A percentile compares a stretch with the other conserved stretches of the same genome.
Evolutionary conservation across 192 early-diverging fungal species (phyloP).

Genomic region (Chytriomyces confervae): DNA sequence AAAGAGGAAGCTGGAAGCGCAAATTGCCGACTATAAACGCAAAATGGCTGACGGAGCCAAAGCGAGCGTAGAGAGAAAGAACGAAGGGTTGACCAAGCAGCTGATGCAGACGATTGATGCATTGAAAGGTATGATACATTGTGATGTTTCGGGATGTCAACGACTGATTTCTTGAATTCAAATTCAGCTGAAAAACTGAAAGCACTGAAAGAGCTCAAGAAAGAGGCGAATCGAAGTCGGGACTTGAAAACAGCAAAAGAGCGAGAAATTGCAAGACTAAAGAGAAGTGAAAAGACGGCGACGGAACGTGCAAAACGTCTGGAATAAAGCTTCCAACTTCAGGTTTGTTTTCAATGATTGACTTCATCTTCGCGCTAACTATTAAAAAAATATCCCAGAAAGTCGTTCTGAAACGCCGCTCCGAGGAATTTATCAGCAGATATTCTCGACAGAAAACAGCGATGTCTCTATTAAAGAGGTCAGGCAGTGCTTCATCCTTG

Average conservation of each 20-base stretch:
- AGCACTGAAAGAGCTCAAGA: conserved; percentile 77
- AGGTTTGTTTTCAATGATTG: conserved; percentile 18
- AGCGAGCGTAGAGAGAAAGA: conserved; percentile 21
- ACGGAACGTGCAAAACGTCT: conserved; percentile 46
- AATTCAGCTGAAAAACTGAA: conserved; percentile 69
- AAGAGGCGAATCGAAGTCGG: conserved; percentile 65
- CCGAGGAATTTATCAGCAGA: conserved; percentile 56
- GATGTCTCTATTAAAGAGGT: conserved; percentile 15
- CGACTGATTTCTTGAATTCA: background rate
- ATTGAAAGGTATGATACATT: conserved; percentile 56
- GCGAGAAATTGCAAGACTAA: conserved; percentile 57
- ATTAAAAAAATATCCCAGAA: conserved; percentile 33
- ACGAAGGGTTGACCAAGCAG: conserved; percentile 66
- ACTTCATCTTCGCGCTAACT: conserved; percentile 1
- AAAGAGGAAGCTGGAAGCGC: conserved; percentile 46
- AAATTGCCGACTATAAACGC: conserved; percentile 49
- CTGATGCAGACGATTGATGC: conserved; percentile 72
- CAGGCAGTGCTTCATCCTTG: background rate
- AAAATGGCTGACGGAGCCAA: conserved; percentile 50
- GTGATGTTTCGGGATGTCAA: conserved; percentile 1
- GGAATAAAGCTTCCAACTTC: conserved; percentile 49
- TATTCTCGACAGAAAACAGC: conserved; percentile 42
- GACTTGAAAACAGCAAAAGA: conserved; percentile 62
- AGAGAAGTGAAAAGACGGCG: conserved; percentile 48
- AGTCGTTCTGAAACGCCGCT: conserved; percentile 62